These are phyloP conservation scores for Bretschneidera sinensis DNA, from an alignment of 345 rosid species.

Conservation along the genomic window DNA sequence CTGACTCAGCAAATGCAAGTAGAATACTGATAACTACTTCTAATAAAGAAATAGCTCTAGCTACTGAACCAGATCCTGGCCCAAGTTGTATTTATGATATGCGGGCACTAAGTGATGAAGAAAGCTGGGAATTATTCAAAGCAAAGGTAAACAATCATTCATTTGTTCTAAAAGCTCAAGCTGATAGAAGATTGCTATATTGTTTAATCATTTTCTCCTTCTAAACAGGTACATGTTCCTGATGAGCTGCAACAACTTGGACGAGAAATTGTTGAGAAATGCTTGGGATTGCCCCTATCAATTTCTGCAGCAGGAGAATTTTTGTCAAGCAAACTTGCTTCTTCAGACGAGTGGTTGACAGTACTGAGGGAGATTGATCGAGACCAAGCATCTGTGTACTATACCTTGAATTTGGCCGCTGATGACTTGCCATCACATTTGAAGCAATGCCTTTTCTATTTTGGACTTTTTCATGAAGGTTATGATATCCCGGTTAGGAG, in stretches of 20 bases:
- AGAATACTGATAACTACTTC: neutral
- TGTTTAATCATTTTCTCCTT: too few species aligned
- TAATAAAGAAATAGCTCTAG: neutral
- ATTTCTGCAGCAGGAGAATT: neutral
- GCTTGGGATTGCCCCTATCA: conserved; percentile 1
- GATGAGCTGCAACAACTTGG: neutral
- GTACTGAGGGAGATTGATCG: neutral
- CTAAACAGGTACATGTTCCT: neutral
- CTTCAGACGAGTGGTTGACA: neutral
- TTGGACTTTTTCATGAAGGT: conserved; percentile 1
- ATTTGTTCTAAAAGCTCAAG: too few species aligned
- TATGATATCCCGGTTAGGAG: conserved; percentile 8
- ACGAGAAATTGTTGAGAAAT: conserved; percentile 3
- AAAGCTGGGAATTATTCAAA: conserved; percentile 4
- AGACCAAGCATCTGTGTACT: neutral
- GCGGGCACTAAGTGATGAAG: conserved; percentile 1
- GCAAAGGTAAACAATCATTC: too few species aligned
- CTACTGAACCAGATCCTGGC: neutral
- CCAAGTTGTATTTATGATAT: too few species aligned
- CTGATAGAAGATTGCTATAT: too few species aligned
- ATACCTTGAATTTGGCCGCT: too few species aligned
- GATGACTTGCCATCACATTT: neutral
- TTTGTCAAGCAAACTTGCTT: neutral
- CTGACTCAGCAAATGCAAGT: conserved; percentile 4
- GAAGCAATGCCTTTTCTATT: conserved; percentile 14